phyloP scores from a whole-genome alignment of 1,284 basidiomycete species.

The Pascua sp. region DNA sequence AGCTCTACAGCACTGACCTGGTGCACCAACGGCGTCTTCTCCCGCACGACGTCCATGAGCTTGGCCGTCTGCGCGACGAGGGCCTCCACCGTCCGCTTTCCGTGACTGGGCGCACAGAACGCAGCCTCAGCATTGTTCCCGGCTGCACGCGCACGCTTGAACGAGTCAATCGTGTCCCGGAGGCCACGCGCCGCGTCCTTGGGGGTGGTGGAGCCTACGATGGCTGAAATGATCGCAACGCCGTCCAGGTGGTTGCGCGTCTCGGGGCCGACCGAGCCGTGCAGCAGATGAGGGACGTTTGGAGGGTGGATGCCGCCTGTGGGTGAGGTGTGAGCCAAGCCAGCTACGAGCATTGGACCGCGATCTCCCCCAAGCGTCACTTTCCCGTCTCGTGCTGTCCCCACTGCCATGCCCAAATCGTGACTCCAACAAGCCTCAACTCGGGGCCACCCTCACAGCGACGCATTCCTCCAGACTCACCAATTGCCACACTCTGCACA shows the following conservation, averaged over 20 bases:
- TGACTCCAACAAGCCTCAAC: too few species aligned
- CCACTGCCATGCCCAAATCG: too few species aligned
- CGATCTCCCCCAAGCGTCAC: too few species aligned
- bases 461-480: slow-evolving; percentile 50
- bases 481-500: slow-evolving; percentile 75
- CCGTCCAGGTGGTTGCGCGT: slow-evolving; percentile 64
- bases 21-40: slow-evolving; percentile 68
- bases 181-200: slow-evolving; percentile 55
- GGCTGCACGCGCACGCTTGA: slow-evolving; percentile 27
- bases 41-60: slow-evolving; percentile 58
- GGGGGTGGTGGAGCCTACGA: slow-evolving; percentile 68
- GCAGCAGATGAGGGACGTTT: slow-evolving; percentile 68
- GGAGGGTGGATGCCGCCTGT: slow-evolving; percentile 75
- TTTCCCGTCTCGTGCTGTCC: too few species aligned
- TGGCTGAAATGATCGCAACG: slow-evolving; percentile 86
- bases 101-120: not conserved
- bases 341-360: too few species aligned
- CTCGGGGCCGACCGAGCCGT: slow-evolving; percentile 63
- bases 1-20: slow-evolving; percentile 56
- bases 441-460: not conserved
- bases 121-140: not conserved
- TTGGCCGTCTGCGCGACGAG: slow-evolving; percentile 50
- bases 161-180: slow-evolving; percentile 39
- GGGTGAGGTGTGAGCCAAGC: not conserved
- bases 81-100: slow-evolving; percentile 15